Conservation (phyloP, 2,329 filamentous ascomycete genomes). For the Hypoxylon sp. region DNA sequence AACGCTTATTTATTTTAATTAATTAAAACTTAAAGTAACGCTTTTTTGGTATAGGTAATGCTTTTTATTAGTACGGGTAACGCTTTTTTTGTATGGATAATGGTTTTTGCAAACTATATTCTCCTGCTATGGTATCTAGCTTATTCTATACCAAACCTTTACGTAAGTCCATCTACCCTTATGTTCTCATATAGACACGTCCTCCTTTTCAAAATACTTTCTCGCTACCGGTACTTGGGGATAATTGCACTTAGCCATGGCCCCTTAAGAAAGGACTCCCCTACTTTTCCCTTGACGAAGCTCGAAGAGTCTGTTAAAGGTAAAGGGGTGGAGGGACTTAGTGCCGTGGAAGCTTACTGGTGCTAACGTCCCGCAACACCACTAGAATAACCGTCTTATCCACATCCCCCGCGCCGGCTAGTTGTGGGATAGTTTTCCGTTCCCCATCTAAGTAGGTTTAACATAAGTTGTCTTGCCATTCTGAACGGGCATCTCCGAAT, state of each 20-base stretch:
- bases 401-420: neutral
- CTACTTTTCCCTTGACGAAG: neutral
- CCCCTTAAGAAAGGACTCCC: neutral
- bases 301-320: neutral
- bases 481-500: neutral
- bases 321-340: neutral
- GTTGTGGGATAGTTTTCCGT: neutral
- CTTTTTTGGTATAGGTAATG: too few species aligned
- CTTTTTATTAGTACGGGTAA: too few species aligned
- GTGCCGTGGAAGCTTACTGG: neutral
- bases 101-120: too few species aligned
- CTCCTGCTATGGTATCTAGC: too few species aligned
- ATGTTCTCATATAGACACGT: too few species aligned
- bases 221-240: too few species aligned
- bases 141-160: neutral
- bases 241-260: neutral
- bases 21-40: too few species aligned
- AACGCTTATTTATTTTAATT: too few species aligned
- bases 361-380: neutral
- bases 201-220: too few species aligned
- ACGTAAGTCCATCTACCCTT: neutral
- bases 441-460: neutral
- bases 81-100: too few species aligned
- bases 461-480: neutral
- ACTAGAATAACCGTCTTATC: conserved; percentile 2